Evolutionary conservation across 345 rosid genomes (phyloP).

Genomic region (Reutealis trisperma): DNA sequence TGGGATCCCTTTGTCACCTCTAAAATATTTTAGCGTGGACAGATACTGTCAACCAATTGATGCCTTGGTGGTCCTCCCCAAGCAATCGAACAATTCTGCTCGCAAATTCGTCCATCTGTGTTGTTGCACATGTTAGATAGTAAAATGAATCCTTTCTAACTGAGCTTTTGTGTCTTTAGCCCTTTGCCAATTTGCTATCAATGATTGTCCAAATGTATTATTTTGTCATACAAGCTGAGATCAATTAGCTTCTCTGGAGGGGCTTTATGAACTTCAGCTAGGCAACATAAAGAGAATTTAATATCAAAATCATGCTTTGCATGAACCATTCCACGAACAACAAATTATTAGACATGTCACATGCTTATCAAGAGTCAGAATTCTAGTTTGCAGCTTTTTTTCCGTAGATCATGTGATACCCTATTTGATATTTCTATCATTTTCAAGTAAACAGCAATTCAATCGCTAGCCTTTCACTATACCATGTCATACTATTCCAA

Average conservation of each 20-base stretch:
- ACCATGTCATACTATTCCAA: background rate
- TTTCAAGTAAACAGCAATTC: background rate
- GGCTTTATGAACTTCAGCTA: background rate
- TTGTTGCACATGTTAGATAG: too few species aligned
- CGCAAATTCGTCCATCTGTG: slow-evolving; percentile 1
- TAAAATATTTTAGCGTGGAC: too few species aligned
- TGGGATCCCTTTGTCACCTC: too few species aligned
- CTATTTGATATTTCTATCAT: background rate
- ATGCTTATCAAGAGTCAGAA: background rate
- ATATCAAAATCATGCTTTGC: background rate
- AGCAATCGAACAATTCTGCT: background rate
- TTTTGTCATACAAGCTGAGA: background rate
- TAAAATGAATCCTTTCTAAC: too few species aligned
- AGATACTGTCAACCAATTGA: background rate
- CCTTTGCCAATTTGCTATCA: background rate
- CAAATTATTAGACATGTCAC: background rate
- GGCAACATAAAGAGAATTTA: background rate
- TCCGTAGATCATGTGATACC: background rate
- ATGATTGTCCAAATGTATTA: background rate
- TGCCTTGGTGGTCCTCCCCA: background rate
- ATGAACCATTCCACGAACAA: background rate
- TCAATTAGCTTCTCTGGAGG: background rate
- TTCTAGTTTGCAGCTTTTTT: background rate
- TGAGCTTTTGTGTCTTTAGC: background rate
- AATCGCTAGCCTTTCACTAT: background rate